Evolutionary conservation across 306 rosid genomes (phyloP).

Genomic region (Cicer pinnatifidum): DNA sequence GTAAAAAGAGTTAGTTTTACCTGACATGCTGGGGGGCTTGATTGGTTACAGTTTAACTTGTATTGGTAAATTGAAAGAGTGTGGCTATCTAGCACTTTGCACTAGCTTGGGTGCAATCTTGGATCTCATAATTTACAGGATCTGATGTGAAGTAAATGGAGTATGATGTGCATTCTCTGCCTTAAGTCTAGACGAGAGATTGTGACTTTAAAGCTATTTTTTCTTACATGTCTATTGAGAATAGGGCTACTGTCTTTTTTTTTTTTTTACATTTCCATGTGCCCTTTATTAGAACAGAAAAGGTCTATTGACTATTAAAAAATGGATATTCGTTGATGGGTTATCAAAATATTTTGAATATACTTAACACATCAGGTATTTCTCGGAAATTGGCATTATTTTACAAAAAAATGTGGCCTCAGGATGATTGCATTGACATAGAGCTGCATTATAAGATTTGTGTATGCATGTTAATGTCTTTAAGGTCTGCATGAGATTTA

Average conservation of each 20-base stretch:
- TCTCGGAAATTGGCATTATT: constrained; percentile 4
- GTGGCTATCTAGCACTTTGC: neutral
- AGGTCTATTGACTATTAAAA: neutral
- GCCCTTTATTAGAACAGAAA: neutral
- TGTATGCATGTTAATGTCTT: constrained; percentile 26
- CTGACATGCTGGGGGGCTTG: neutral
- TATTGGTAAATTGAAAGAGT: constrained; percentile 5
- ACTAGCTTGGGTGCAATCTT: constrained; percentile 10
- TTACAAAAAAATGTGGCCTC: neutral
- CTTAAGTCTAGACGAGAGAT: neutral
- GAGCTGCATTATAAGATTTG: constrained; percentile 27
- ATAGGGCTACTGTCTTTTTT: neutral
- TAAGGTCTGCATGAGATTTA: constrained; percentile 21
- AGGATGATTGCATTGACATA: constrained; percentile 34
- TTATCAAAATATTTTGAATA: neutral
- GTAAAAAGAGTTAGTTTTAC: constrained; percentile 26
- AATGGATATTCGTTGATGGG: neutral
- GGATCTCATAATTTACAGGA: constrained; percentile 17
- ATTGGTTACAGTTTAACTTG: constrained; percentile 22
- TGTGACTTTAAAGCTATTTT: constrained; percentile 27
- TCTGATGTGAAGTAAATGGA: constrained; percentile 5
- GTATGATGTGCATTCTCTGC: constrained; percentile 3
- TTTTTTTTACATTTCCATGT: neutral
- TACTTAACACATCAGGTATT: neutral
- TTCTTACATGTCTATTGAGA: constrained; percentile 13